These are phyloP conservation scores for Plasmodium coatneyi DNA, from an alignment of 169 alveolate species.

Conservation along the genomic window DNA sequence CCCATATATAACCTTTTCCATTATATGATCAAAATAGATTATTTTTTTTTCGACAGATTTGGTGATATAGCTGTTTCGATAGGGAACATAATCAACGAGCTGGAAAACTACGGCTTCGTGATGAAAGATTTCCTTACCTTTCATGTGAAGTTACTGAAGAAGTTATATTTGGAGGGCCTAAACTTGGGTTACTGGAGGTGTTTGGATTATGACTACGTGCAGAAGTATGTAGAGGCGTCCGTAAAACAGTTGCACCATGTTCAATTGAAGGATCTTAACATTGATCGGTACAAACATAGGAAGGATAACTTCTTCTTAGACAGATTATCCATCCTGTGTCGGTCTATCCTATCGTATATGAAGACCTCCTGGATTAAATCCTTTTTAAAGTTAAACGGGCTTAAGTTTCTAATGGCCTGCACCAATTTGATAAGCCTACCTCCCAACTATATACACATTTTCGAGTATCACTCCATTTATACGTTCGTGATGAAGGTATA, in stretches of 20 bases:
- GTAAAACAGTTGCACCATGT: slow-evolving; percentile 13
- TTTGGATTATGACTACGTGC: slow-evolving; percentile 46
- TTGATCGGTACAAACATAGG: slow-evolving; percentile 54
- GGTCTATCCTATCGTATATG: slow-evolving; percentile 69
- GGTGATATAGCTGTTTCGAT: slow-evolving; percentile 86
- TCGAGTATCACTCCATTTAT: slow-evolving; percentile 62
- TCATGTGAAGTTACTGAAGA: slow-evolving; percentile 53
- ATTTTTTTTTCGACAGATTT: slow-evolving; percentile 84
- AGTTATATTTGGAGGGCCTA: slow-evolving; percentile 43
- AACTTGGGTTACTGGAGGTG: slow-evolving; percentile 65
- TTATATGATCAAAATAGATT: slow-evolving; percentile 78
- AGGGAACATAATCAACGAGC: slow-evolving; percentile 75
- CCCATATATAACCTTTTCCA: slow-evolving; percentile 79
- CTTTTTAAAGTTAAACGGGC: slow-evolving; percentile 44
- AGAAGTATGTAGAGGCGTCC: slow-evolving; percentile 51
- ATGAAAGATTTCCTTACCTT: slow-evolving; percentile 51
- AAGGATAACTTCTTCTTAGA: slow-evolving; percentile 58
- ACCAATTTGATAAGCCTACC: slow-evolving; percentile 39
- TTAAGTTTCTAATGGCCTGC: slow-evolving; percentile 49
- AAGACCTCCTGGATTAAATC: slow-evolving; percentile 61
- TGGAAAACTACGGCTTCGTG: slow-evolving; percentile 67
- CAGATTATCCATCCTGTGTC: slow-evolving; percentile 54
- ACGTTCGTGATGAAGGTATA: slow-evolving; percentile 38
- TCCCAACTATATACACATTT: slow-evolving; percentile 58
- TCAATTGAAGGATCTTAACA: slow-evolving; percentile 51